Evolutionary conservation across 306 rosid species (phyloP).

Genomic region (Prunus armeniaca): DNA sequence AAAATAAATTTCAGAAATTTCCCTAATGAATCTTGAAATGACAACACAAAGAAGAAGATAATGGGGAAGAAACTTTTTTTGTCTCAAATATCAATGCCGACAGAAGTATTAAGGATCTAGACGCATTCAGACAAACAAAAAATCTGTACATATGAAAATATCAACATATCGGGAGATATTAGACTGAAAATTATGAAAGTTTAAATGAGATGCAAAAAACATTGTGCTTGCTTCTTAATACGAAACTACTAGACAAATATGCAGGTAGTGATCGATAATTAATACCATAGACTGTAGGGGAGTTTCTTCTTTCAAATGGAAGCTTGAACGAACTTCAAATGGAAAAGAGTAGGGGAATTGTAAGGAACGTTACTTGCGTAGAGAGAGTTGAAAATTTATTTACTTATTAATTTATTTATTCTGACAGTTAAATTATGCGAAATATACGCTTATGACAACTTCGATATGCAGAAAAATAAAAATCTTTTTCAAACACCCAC

Average conservation of each 20-base stretch:
- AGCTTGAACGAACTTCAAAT: background rate
- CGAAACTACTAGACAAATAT: too few species aligned
- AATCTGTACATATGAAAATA: background rate
- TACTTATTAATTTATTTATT: too few species aligned
- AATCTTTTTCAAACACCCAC: constrained; percentile 6
- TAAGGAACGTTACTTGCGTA: too few species aligned
- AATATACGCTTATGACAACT: background rate
- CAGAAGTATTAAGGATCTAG: background rate
- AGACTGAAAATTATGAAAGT: background rate
- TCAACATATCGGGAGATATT: background rate
- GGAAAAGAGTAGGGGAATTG: background rate
- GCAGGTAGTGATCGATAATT: too few species aligned
- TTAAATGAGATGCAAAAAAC: background rate
- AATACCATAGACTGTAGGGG: too few species aligned
- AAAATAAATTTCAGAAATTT: background rate
- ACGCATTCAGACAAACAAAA: background rate
- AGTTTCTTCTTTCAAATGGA: too few species aligned
- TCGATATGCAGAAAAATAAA: background rate
- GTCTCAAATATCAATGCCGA: background rate
- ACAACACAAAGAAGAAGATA: background rate
- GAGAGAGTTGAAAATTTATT: background rate
- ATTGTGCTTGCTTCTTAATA: too few species aligned
- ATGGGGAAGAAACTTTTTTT: background rate
- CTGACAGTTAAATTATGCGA: background rate
- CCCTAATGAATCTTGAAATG: background rate